phyloP scores from a whole-genome alignment of 176 grass and related monocot genomes.

The Themeda triandra region DNA sequence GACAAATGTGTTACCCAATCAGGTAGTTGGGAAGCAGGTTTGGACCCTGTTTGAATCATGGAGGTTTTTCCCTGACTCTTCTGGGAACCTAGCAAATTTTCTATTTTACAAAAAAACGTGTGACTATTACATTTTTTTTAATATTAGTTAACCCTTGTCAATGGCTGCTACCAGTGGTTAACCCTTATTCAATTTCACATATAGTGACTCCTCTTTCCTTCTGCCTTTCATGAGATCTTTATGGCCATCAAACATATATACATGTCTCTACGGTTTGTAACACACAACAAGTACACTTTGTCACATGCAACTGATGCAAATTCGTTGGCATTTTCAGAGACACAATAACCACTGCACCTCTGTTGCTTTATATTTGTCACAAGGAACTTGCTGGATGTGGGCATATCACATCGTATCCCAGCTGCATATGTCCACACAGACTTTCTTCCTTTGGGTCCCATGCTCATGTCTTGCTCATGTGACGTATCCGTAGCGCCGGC shows the following conservation, averaged over 20 bases:
- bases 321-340: not conserved
- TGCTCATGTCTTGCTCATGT: constrained; percentile 21
- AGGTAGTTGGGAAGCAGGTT: not conserved
- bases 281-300: not conserved
- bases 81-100: not conserved
- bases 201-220: not conserved
- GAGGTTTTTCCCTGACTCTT: not conserved
- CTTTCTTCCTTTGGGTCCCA: not conserved
- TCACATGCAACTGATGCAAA: not conserved
- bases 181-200: not conserved
- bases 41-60: not conserved
- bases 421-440: not conserved
- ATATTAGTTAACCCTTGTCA: not conserved
- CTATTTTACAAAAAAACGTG: not conserved
- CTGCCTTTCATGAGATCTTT: not conserved
- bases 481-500: not conserved
- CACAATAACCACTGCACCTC: not conserved
- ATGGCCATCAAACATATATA: not conserved
- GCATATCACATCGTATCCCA: not conserved
- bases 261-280: not conserved
- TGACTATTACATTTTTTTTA: not conserved
- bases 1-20: not conserved
- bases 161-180: not conserved
- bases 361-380: not conserved
- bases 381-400: constrained; percentile 11